Conservation (phyloP, 2,329 filamentous ascomycete genomes). For the Cadophora malorum region DNA sequence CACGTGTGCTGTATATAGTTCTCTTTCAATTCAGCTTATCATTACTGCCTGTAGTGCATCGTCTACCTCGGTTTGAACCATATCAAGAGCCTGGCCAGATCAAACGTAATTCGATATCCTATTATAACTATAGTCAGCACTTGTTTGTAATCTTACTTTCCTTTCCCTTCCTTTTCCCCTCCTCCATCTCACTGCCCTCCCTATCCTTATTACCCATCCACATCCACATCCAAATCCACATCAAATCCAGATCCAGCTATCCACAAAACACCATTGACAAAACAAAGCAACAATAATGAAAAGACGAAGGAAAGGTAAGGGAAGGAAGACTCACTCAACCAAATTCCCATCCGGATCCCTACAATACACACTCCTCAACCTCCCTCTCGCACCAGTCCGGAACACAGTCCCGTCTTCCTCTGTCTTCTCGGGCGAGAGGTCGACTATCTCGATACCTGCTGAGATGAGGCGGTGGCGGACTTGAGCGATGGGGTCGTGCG, state of each 20-base stretch:
- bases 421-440: conserved; percentile 36
- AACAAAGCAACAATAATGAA: too few species aligned
- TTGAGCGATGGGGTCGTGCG: conserved; percentile 55
- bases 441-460: conserved; percentile 54
- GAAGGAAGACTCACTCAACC: conserved; percentile 61
- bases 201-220: too few species aligned
- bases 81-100: too few species aligned
- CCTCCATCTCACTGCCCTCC: neutral
- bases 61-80: neutral
- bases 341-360: conserved; percentile 67
- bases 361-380: conserved; percentile 63
- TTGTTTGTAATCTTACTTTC: too few species aligned
- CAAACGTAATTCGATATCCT: conserved; percentile 30
- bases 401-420: conserved; percentile 57
- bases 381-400: conserved; percentile 61
- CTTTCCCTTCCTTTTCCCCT: neutral
- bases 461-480: conserved; percentile 52
- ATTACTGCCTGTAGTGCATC: too few species aligned
- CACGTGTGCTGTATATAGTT: too few species aligned
- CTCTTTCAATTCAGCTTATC: too few species aligned
- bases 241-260: too few species aligned
- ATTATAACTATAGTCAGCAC: neutral
- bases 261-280: too few species aligned
- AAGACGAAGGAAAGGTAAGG: neutral
- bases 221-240: too few species aligned